Evolutionary conservation across 2,329 filamentous ascomycete species (phyloP), one percentile per base, ranked within the genome.

Genomic region (Fusarium euwallaceae): DNA sequence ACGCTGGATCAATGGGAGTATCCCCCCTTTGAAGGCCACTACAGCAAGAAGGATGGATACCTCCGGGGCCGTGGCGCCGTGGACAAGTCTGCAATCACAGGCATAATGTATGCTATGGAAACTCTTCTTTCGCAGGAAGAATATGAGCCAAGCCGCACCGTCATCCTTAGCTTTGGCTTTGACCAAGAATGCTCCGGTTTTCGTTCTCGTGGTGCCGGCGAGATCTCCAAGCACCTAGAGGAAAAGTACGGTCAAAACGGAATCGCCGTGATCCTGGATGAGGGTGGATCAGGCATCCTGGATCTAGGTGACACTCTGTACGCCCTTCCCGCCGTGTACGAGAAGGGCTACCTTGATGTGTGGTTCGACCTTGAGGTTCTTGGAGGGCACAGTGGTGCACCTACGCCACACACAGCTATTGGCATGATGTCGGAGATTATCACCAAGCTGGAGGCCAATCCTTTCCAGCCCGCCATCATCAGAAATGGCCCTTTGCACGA

Each of bases 401-500:
- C 90, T 48, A 87, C 88, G 8, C 85, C 88, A 1, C 91, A 93
- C 80, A 93, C 91, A 0, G 90, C 90, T 16, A 93, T 94, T 66
- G 92, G 92, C 4, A 91, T 94, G 70, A 86, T 92, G 71, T 86
- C 89, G 12, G 90, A 93, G 76, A 87, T 93, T 51, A 87, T 93
- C 68, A 86, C 87, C n/a, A 80, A 85, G 22, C 88, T 94, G 8
- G 92, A 94, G 78, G 80, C 83, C 1, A 83, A 88, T 56, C 85
- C 88, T 0, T 92, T 89, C 80, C 81, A 84, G 3, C 87, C 89
- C 0, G 2, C 67, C 2, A 69, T 83, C 16, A 82, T 84, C 11
- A 81, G 85, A 6, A 80, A 86, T 14, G 88, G 89, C 60, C 90
- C 90, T 0, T 85, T 89, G 22, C 85, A 91, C 67, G 82, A 85